phyloP scores from a whole-genome alignment of 768 basidiomycete genomes.

The Tricholoma matsutake region DNA sequence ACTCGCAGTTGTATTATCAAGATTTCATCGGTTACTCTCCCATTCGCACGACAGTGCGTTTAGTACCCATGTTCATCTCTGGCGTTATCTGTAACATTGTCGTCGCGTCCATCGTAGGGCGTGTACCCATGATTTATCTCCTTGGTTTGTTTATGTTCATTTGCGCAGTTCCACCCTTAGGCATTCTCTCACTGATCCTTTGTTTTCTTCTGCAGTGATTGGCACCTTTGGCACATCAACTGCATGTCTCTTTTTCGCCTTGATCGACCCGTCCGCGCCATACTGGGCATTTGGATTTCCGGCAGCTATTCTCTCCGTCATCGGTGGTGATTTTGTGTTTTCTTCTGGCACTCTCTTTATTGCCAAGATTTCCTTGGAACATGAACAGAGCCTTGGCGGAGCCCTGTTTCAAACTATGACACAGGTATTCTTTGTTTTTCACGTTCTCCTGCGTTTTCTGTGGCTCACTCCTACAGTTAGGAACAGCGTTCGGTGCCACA shows the following conservation, averaged over 20 bases:
- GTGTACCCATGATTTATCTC: conserved; percentile 53
- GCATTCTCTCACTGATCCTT: not conserved
- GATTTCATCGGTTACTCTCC: conserved; percentile 53
- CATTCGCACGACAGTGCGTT: conserved; percentile 57
- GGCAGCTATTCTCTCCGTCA: conserved; percentile 56
- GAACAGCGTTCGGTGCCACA: conserved; percentile 67
- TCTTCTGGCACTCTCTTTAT: conserved; percentile 72
- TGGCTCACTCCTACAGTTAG: conserved; percentile 42
- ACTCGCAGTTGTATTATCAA: conserved; percentile 65
- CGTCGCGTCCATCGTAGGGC: conserved; percentile 57
- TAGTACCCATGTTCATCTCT: conserved; percentile 69
- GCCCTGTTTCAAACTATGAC: conserved; percentile 79
- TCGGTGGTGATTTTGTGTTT: conserved; percentile 79
- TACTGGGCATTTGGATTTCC: conserved; percentile 83
- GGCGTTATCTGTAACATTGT: conserved; percentile 64
- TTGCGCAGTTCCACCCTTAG: not conserved
- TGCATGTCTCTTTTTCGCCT: conserved; percentile 65
- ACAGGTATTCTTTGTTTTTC: conserved; percentile 38
- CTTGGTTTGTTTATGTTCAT: conserved; percentile 41
- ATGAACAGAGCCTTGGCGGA: conserved; percentile 76
- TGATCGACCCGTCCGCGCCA: conserved; percentile 51
- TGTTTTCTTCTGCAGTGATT: conserved; percentile 12
- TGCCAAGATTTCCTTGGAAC: conserved; percentile 58
- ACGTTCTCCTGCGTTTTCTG: not conserved
- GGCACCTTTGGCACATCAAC: conserved; percentile 58